phyloP scores from a whole-genome alignment of 2,329 filamentous ascomycete genomes.

The Ascosphaera apis region DNA sequence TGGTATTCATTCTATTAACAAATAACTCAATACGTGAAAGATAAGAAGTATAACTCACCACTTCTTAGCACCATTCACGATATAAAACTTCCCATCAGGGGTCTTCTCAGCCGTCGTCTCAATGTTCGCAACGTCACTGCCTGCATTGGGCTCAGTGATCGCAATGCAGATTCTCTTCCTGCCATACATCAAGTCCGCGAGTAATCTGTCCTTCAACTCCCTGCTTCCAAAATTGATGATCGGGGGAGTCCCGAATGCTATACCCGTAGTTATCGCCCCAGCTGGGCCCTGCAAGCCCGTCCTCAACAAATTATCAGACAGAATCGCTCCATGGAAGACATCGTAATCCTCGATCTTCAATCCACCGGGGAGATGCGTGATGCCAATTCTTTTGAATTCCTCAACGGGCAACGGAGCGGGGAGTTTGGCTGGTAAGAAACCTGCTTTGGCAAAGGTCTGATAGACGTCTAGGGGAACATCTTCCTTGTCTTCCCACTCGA shows the following conservation, averaged over 20 bases:
- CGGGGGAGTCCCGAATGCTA: conserved; percentile 55
- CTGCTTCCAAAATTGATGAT: conserved; percentile 54
- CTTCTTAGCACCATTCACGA: conserved; percentile 32
- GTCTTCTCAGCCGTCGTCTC: conserved; percentile 33
- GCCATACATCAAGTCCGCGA: conserved; percentile 50
- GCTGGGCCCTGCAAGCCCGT: too few species aligned
- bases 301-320: too few species aligned
- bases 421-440: conserved; percentile 49
- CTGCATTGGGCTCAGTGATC: conserved; percentile 64
- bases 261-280: conserved; percentile 73
- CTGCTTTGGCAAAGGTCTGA: conserved; percentile 36
- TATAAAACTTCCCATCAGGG: conserved; percentile 27
- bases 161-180: conserved; percentile 76
- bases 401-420: conserved; percentile 44
- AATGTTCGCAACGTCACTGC: conserved; percentile 41
- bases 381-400: conserved; percentile 42
- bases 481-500: conserved; percentile 48
- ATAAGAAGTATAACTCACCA: too few species aligned
- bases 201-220: conserved; percentile 40
- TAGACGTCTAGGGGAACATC: conserved; percentile 42
- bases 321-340: conserved; percentile 97
- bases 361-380: too few species aligned
- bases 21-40: too few species aligned
- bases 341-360: too few species aligned
- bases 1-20: too few species aligned